phyloP scores from a whole-genome alignment of 768 basidiomycete species.

The Termitomyces sp. region DNA sequence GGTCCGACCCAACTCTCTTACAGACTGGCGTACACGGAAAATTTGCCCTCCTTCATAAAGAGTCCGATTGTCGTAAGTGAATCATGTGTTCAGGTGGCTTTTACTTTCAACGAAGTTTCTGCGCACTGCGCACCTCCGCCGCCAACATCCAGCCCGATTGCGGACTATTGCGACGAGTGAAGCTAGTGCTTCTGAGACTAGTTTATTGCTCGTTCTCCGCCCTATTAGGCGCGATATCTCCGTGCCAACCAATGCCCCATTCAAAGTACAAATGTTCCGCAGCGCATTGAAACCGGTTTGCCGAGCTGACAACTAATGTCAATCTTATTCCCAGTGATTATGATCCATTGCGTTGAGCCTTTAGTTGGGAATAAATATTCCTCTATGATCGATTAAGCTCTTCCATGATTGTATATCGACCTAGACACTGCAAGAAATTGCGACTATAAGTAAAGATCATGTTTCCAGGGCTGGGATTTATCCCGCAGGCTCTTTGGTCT shows the following conservation, averaged over 20 bases:
- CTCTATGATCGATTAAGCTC: background rate
- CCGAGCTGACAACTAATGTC: background rate
- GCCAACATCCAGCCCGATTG: background rate
- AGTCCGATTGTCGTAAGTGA: background rate
- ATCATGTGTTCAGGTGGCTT: background rate
- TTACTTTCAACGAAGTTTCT: background rate
- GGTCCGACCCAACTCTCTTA: no score
- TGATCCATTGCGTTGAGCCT: background rate
- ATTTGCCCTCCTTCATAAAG: background rate
- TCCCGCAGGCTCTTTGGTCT: background rate
- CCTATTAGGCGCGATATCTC: background rate
- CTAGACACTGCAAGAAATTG: background rate
- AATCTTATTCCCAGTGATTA: background rate
- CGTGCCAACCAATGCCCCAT: background rate
- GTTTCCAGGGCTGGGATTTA: no score
- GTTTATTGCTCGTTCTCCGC: no score
- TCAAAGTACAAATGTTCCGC: background rate
- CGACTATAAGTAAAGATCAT: background rate
- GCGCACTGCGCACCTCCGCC: background rate
- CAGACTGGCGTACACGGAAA: no score
- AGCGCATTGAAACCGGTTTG: background rate
- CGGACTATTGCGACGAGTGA: no score
- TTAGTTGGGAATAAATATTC: background rate
- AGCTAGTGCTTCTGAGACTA: background rate
- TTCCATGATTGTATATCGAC: background rate